A percentile compares a stretch with the other conserved stretches of the same genome.
Conservation (phyloP, 345 rosid genomes). For the Streptanthus diversifolius region DNA sequence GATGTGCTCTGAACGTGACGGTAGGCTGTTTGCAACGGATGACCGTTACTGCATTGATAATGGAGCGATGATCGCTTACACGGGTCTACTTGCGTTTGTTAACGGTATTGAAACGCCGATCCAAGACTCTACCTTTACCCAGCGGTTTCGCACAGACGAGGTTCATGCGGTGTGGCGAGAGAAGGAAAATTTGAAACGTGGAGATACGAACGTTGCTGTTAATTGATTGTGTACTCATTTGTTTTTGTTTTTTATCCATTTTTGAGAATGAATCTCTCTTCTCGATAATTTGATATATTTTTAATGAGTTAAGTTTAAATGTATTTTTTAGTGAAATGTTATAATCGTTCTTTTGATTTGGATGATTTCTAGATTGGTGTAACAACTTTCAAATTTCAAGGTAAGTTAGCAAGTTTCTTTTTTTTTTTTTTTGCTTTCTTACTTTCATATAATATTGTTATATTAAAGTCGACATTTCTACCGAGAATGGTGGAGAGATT, state of each 20-base stretch:
- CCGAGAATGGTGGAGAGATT: slow-evolving; percentile 35
- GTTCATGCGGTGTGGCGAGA: slow-evolving; percentile 92
- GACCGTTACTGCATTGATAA: slow-evolving; percentile 91
- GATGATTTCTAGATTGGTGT: slow-evolving; percentile 1
- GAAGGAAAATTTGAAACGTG: slow-evolving; percentile 35
- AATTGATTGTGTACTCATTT: background rate
- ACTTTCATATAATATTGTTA: background rate
- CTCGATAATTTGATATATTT: background rate
- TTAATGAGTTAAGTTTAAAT: background rate
- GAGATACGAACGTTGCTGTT: background rate
- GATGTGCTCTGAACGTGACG: slow-evolving; percentile 91
- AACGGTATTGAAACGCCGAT: slow-evolving; percentile 63
- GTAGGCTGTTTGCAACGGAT: slow-evolving; percentile 77
- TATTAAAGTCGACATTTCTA: background rate
- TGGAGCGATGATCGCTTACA: slow-evolving; percentile 99
- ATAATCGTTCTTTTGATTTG: background rate
- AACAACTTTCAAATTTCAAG: background rate
- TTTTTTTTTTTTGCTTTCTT: background rate
- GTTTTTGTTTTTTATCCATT: background rate
- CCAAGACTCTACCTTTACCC: slow-evolving; percentile 85
- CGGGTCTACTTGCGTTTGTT: slow-evolving; percentile 81
- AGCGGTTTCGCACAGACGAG: slow-evolving; percentile 88
- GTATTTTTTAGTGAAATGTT: background rate
- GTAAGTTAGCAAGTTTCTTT: background rate
- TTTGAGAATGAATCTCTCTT: background rate